phyloP scores from a whole-genome alignment of 78 protist genomes.

The Bigelowiella natans region DNA sequence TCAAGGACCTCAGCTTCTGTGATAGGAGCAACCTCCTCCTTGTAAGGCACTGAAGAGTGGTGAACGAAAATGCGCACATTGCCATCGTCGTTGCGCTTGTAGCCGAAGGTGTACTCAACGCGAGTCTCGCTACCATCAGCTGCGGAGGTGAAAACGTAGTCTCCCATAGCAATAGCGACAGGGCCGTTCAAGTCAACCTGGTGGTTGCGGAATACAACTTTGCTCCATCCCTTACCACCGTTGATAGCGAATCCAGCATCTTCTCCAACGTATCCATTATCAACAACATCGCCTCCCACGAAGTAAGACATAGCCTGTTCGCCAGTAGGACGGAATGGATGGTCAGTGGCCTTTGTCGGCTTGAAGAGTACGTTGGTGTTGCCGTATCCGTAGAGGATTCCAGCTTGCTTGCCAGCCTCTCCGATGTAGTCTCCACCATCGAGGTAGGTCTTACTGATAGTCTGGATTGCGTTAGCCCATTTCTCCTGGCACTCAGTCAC shows the following conservation, averaged over 20 bases:
- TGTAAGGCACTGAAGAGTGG: not conserved
- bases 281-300: too few relatives aligned
- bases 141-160: not conserved
- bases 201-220: conserved; percentile 2
- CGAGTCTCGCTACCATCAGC: too few relatives aligned
- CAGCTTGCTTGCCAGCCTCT: not conserved
- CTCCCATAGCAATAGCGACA: not conserved
- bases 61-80: conserved; percentile 4
- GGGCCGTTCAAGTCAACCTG: not conserved
- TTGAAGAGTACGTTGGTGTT: too few relatives aligned
- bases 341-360: too few relatives aligned
- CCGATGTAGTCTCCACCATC: not conserved
- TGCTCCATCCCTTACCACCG: not conserved
- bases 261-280: not conserved
- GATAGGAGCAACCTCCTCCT: not conserved
- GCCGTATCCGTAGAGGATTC: not conserved
- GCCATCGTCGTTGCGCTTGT: not conserved
- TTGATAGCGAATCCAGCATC: conserved; percentile 6
- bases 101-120: conserved; percentile 14
- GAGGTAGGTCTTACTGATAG: not conserved
- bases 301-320: too few relatives aligned
- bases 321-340: too few relatives aligned
- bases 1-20: conserved; percentile 1
- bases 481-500: not conserved
- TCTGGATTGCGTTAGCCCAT: conserved; percentile 3